Evolutionary conservation across 2,329 filamentous ascomycete genomes (phyloP), one percentile per base, ranked within the genome.

Genomic region (Malbranchea zuffiana): DNA sequence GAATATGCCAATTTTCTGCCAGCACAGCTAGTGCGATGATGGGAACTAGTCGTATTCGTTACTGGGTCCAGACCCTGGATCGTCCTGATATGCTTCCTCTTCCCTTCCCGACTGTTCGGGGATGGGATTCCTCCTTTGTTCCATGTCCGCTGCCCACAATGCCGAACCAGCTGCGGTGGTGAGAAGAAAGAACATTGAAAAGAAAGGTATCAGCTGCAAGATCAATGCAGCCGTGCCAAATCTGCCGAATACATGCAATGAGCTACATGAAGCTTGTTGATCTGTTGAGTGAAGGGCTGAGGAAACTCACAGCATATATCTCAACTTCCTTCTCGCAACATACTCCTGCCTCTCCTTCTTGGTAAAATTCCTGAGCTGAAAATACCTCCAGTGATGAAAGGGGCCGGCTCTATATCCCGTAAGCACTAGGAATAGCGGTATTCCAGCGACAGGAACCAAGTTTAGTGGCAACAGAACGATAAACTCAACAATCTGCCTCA

Each of bases 131-230:
- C 42, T 41, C 24, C 42, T 33, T 24, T 17, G 67, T 59, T 96
- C 87, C 34, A 95, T 62, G 46, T 80, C 76, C 2, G 78, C 78
- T 2, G 78, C 83, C 87, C 88, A 96, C 23, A 96, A 64, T 1
- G 85, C 88, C 28, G 83, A 80, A 2, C 88, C 90, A 13, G 78
- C 75, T 1, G 87, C 81, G 3, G 82, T 86, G 0, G 88, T 95
- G 47, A 98, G 63, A 25, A 96, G 69, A 57, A 96, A 95, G 54
- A 96, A 78, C 70, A 98, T 92, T n/a, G 82, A 92, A 32, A 95
- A 61, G 8, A 88, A 71, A 1, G 90, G 90, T 6, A 95, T 70
- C n/a, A 96, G 71, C 61, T 95, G 84, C 18, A 96, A 61, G 5
- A 85, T 57, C 64, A 95, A 75, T 33, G 86, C 83, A 3, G 90